A percentile compares a stretch with the other conserved stretches of the same genome.
Conservation (phyloP, 2,329 filamentous ascomycete species). For the Pseudogymnoascus sp. region DNA sequence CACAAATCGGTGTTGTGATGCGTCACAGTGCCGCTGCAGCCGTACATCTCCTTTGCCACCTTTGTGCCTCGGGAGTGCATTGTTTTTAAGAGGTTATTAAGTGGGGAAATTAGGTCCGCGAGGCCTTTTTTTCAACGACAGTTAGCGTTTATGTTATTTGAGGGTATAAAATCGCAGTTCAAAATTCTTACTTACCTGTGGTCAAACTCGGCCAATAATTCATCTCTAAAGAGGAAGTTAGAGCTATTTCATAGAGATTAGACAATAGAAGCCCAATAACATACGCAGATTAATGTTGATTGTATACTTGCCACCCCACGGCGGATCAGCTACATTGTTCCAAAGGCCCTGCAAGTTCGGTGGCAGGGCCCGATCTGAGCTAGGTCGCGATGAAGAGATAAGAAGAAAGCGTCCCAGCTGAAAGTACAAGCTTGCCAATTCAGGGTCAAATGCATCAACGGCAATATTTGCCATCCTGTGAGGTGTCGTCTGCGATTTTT, state of each 20-base stretch:
- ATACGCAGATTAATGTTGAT: conserved; percentile 38
- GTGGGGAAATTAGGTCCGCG: background rate
- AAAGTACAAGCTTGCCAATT: conserved; percentile 26
- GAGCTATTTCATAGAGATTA: background rate
- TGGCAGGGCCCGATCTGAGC: conserved; percentile 25
- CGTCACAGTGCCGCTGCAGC: conserved; percentile 14
- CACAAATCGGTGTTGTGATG: conserved; percentile 24
- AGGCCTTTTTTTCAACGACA: background rate
- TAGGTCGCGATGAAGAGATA: conserved; percentile 25
- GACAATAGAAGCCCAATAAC: conserved; percentile 10
- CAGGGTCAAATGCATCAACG: conserved; percentile 14
- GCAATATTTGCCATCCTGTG: conserved; percentile 11
- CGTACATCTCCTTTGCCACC: conserved; percentile 19
- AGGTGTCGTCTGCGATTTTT: conserved; percentile 12
- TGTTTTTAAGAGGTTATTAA: conserved; percentile 1
- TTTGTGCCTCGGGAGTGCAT: background rate
- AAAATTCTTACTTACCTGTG: background rate
- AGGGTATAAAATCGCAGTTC: background rate
- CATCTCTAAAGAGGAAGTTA: background rate
- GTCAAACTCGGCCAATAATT: conserved; percentile 9
- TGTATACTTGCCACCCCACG: conserved; percentile 37
- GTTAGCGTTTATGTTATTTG: background rate
- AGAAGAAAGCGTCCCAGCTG: conserved; percentile 31
- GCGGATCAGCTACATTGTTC: conserved; percentile 33
- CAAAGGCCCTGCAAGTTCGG: conserved; percentile 39